These are phyloP conservation scores for Penicillium soppii DNA, from an alignment of 495 filamentous ascomycete genomes.

Conservation along the genomic window DNA sequence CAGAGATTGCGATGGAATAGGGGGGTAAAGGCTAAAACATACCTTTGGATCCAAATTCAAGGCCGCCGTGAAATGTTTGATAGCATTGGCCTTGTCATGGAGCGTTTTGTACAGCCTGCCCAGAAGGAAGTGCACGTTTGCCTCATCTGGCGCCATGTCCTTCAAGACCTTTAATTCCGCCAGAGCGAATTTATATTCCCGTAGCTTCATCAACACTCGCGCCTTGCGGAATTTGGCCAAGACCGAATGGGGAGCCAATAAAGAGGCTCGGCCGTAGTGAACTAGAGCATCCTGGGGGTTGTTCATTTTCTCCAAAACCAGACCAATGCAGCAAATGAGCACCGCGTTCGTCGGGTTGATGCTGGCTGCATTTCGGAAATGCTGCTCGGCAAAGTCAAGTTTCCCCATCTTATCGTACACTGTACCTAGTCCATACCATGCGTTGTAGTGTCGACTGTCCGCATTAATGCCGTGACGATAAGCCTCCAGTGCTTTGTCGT, in stretches of 20 bases:
- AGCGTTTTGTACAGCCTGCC: conserved; percentile 83
- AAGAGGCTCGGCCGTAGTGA: conserved; percentile 76
- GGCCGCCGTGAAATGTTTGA: conserved; percentile 90
- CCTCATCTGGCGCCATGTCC: conserved; percentile 88
- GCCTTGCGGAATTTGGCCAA: conserved; percentile 90
- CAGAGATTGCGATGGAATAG: conserved; percentile 20
- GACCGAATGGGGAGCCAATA: conserved; percentile 75
- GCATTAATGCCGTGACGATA: conserved; percentile 82
- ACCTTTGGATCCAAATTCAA: conserved; percentile 97
- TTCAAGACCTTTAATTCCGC: conserved; percentile 79
- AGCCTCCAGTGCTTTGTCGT: conserved; percentile 83
- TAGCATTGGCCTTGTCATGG: conserved; percentile 74
- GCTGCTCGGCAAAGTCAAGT: conserved; percentile 82
- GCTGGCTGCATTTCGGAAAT: conserved; percentile 79
- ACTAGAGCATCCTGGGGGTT: conserved; percentile 72
- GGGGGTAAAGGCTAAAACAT: conserved; percentile 20
- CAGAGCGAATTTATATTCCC: conserved; percentile 66
- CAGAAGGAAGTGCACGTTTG: conserved; percentile 91
- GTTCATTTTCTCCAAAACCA: conserved; percentile 82
- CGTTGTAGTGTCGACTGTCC: conserved; percentile 90
- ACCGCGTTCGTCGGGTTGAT: conserved; percentile 94
- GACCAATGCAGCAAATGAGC: conserved; percentile 85
- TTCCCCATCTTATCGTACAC: conserved; percentile 95
- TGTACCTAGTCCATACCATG: conserved; percentile 91
- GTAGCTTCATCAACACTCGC: conserved; percentile 77